Conservation (phyloP, 73 alveolate genomes). For the Effrenium voratum region DNA sequence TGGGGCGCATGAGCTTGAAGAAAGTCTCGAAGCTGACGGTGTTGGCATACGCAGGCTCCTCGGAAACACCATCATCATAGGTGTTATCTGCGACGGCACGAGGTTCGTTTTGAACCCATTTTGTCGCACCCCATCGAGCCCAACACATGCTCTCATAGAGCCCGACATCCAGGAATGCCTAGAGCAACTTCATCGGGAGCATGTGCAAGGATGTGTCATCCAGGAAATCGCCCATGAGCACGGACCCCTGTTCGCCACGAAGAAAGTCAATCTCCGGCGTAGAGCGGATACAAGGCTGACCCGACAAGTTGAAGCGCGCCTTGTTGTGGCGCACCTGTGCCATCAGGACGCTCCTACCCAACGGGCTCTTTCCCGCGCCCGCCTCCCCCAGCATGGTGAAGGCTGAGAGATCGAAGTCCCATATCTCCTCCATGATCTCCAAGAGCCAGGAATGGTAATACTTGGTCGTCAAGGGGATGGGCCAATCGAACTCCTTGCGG, state of each 20-base stretch:
- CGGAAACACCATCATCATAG: no score
- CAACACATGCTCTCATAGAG: neutral
- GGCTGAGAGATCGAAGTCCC: neutral
- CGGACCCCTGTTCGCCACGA: neutral
- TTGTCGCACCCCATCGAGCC: conserved; percentile 2
- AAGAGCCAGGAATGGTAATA: neutral
- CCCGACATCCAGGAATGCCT: neutral
- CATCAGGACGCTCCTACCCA: neutral
- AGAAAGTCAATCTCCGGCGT: neutral
- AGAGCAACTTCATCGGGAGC: neutral
- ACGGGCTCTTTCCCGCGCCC: neutral
- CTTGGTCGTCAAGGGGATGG: neutral
- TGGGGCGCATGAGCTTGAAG: no score
- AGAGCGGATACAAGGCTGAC: neutral
- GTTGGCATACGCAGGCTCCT: no score
- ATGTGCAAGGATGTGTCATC: neutral
- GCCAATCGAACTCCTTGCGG: no score
- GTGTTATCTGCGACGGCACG: neutral
- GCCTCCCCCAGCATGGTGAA: neutral
- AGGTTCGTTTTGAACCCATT: neutral
- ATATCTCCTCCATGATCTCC: neutral
- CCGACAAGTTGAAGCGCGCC: neutral
- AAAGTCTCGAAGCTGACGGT: no score
- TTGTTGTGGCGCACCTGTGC: neutral
- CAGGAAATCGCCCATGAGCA: neutral